Percentiles rank a stretch among this genome's conserved stretches.
These are phyloP conservation scores for Berberis vulgaris DNA, from an alignment of 164 flowering plant genomes.

Conservation along the genomic window DNA sequence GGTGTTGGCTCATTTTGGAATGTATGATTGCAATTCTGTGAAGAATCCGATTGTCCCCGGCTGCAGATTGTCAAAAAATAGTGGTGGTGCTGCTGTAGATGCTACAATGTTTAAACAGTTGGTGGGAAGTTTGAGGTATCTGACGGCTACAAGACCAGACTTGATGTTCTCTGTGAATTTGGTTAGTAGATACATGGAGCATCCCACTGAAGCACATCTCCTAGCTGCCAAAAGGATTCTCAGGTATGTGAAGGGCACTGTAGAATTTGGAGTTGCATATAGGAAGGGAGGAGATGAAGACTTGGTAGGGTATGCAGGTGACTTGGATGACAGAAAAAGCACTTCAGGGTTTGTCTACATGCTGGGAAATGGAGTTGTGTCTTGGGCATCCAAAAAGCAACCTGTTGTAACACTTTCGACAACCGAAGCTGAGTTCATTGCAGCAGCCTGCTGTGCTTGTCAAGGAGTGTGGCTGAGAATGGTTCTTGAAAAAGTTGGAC, in stretches of 20 bases:
- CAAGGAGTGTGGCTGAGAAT: not conserved
- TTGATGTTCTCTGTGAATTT: not conserved
- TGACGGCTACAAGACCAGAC: not conserved
- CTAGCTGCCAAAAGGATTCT: not conserved
- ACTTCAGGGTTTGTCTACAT: no score
- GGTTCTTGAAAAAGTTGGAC: not conserved
- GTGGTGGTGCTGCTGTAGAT: not conserved
- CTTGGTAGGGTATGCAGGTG: not conserved
- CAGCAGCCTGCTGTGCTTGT: not conserved
- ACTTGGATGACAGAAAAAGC: no score
- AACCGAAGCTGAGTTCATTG: not conserved
- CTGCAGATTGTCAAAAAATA: not conserved
- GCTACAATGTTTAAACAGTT: not conserved
- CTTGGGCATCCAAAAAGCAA: no score
- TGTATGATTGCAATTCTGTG: not conserved
- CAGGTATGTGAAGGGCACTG: not conserved
- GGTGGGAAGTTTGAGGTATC: not conserved
- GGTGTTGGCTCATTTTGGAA: not conserved
- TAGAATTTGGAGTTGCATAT: not conserved
- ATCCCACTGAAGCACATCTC: not conserved
- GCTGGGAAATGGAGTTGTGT: no score
- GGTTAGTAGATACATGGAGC: not conserved
- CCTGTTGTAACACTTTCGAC: no score
- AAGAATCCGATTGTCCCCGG: constrained; percentile 4
- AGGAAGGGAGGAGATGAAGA: not conserved